Evolutionary conservation across 768 basidiomycete genomes (phyloP).

Genomic region (Mycena pura): DNA sequence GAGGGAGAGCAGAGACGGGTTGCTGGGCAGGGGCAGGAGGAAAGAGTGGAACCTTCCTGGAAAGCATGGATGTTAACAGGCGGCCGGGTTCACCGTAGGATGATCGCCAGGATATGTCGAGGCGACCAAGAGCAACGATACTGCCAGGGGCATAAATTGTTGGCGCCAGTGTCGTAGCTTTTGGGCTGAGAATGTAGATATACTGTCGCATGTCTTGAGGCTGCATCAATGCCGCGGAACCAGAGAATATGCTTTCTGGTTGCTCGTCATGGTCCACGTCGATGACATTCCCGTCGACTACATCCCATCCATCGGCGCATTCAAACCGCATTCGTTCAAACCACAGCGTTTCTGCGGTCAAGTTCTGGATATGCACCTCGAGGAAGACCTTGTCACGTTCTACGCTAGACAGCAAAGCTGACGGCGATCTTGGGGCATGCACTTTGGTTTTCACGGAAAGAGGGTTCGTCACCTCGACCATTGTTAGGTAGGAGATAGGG

Average conservation of each 20-base stretch:
- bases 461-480: conserved; percentile 86
- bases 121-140: conserved; percentile 79
- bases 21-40: conserved; percentile 47
- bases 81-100: conserved; percentile 86
- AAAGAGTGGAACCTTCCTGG: conserved; percentile 75
- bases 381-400: conserved; percentile 88
- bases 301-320: conserved; percentile 69
- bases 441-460: conserved; percentile 96
- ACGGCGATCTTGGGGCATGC: conserved; percentile 75
- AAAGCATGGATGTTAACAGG: conserved; percentile 87
- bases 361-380: conserved; percentile 92
- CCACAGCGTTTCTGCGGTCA: conserved; percentile 76
- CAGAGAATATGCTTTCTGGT: conserved; percentile 58
- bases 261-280: conserved; percentile 30
- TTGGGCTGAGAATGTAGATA: conserved; percentile 79
- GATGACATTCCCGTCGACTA: conserved; percentile 59
- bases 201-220: conserved; percentile 89
- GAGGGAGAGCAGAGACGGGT: conserved; percentile 75
- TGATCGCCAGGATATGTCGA: conserved; percentile 90
- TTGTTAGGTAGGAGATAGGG: background rate
- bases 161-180: conserved; percentile 48
- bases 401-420: conserved; percentile 63
- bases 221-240: conserved; percentile 73
- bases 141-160: conserved; percentile 67
- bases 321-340: conserved; percentile 86